Evolutionary conservation across 2,329 filamentous ascomycete genomes (phyloP).

Genomic region (Aspergillus pseudoterreus): DNA sequence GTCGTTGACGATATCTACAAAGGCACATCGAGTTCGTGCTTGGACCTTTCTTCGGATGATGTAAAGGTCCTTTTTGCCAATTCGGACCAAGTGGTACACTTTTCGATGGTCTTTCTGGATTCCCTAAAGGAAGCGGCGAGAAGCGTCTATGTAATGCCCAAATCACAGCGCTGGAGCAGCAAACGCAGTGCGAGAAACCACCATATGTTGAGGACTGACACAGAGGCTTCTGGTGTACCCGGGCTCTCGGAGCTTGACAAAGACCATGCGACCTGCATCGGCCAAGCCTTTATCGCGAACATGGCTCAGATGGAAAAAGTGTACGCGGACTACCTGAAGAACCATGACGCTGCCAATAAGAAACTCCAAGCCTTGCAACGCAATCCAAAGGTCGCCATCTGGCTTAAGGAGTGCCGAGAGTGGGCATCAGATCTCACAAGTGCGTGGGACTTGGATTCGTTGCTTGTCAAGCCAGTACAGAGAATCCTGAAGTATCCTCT

Average conservation of each 20-base stretch:
- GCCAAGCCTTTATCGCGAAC: constrained; percentile 55
- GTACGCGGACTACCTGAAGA: constrained; percentile 62
- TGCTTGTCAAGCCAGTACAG: constrained; percentile 97
- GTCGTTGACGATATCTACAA: constrained; percentile 98
- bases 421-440: constrained; percentile 88
- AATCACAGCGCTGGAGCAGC: constrained; percentile 51
- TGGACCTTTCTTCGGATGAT: constrained; percentile 75
- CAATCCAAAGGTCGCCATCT: constrained; percentile 65
- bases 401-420: constrained; percentile 89
- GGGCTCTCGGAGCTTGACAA: constrained; percentile 50
- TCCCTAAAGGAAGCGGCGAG: constrained; percentile 75
- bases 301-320: constrained; percentile 60
- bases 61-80: constrained; percentile 91
- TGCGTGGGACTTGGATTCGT: constrained; percentile 90
- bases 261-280: constrained; percentile 57
- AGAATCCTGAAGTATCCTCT: constrained; percentile 91
- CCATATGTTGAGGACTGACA: constrained; percentile 25
- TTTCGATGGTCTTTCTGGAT: constrained; percentile 75
- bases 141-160: constrained; percentile 70
- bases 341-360: constrained; percentile 62
- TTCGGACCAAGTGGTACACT: constrained; percentile 81
- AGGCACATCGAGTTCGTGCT: constrained; percentile 78
- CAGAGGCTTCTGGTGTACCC: constrained; percentile 21
- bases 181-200: constrained; percentile 48
- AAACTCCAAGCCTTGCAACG: constrained; percentile 50